phyloP scores from a whole-genome alignment of 106 monocot genomes.

The Alisma plantagoaquatica region DNA sequence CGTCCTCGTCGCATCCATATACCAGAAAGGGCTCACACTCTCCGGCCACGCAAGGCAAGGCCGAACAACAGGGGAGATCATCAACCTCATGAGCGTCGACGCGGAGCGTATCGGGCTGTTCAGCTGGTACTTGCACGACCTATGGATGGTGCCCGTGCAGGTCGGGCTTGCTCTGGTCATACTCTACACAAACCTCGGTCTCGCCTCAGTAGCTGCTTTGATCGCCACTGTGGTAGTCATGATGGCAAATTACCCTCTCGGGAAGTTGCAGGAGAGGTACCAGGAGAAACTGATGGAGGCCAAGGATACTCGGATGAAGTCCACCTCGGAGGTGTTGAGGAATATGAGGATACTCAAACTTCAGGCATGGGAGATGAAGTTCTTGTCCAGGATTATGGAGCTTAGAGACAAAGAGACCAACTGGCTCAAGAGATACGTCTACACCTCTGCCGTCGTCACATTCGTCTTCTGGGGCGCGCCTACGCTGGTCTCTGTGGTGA shows the following conservation, averaged over 20 bases:
- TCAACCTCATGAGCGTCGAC: constrained; percentile 86
- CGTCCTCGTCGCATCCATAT: constrained; percentile 54
- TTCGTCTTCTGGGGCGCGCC: constrained; percentile 73
- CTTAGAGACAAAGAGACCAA: constrained; percentile 49
- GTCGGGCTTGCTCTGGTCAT: constrained; percentile 50
- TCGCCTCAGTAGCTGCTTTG: constrained; percentile 68
- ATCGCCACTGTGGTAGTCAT: constrained; percentile 56
- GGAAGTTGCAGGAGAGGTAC: constrained; percentile 59
- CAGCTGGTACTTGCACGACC: constrained; percentile 76
- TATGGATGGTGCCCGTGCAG: constrained; percentile 82
- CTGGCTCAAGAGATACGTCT: constrained; percentile 71
- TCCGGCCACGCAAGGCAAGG: constrained; percentile 62
- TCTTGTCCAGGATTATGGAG: constrained; percentile 56
- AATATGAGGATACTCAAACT: constrained; percentile 97
- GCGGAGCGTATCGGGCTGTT: constrained; percentile 57
- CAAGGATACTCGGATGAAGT: constrained; percentile 84
- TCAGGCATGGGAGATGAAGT: constrained; percentile 97
- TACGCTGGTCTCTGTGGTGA: constrained; percentile 73
- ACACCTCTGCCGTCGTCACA: constrained; percentile 37
- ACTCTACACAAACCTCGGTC: constrained; percentile 50
- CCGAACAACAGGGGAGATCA: constrained; percentile 72
- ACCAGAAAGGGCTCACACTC: constrained; percentile 64
- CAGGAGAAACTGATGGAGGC: constrained; percentile 79
- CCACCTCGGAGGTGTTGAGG: constrained; percentile 70
- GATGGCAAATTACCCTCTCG: constrained; percentile 61